Conservation (phyloP, 371 early-diverging fungal genomes). For the Syncephalis fuscata region DNA sequence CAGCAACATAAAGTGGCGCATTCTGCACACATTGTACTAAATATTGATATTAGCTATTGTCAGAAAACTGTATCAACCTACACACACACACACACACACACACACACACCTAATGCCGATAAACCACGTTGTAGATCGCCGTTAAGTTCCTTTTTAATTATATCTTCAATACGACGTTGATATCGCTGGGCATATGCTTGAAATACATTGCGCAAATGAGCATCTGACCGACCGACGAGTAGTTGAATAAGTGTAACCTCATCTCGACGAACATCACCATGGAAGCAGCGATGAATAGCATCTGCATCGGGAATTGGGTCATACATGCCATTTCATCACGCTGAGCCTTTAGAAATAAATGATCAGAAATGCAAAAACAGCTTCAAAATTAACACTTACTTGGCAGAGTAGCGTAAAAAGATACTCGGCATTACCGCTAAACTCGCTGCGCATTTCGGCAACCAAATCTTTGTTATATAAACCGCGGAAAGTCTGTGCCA, state of each 20-base stretch:
- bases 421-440: conserved; percentile 1
- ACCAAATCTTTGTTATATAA: neutral
- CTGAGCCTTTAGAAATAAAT: no score
- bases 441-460: conserved; percentile 1
- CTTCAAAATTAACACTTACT: neutral
- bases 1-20: conserved; percentile 18
- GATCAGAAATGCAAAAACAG: no score
- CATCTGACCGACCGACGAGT: conserved; percentile 14
- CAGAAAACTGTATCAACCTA: no score
- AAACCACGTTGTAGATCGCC: conserved; percentile 23
- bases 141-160: conserved; percentile 26
- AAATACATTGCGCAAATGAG: conserved; percentile 21
- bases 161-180: conserved; percentile 19
- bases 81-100: neutral
- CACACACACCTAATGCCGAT: conserved; percentile 14
- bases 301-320: no score
- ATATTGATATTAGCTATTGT: no score
- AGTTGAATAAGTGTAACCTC: conserved; percentile 10
- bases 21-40: neutral
- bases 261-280: neutral
- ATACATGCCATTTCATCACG: no score
- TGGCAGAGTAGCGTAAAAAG: neutral
- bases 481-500: neutral
- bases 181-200: conserved; percentile 17
- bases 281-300: no score